Evolutionary conservation across 2,329 filamentous ascomycete species (phyloP).

Genomic region (Tolypocladium sp.): DNA sequence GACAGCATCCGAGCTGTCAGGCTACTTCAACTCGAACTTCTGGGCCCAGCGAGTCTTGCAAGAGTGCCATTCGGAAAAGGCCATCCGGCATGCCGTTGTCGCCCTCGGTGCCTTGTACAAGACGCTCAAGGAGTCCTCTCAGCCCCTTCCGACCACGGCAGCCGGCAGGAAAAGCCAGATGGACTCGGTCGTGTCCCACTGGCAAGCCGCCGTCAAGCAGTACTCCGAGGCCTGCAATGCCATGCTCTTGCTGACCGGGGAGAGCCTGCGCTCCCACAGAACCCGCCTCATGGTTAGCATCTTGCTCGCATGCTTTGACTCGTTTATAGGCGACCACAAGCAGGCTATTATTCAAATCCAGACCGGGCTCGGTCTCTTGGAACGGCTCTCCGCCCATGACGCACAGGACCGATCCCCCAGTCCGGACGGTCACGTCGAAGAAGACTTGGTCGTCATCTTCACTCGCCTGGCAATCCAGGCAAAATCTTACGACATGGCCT

Average conservation of each 20-base stretch:
- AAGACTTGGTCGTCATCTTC: constrained; percentile 54
- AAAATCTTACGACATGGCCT: constrained; percentile 60
- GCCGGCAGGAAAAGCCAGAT: constrained; percentile 12
- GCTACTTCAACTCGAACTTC: constrained; percentile 58
- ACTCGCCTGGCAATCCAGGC: constrained; percentile 55
- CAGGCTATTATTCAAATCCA: constrained; percentile 55
- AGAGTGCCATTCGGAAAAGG: constrained; percentile 51
- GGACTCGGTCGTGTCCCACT: constrained; percentile 37
- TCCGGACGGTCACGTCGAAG: constrained; percentile 39
- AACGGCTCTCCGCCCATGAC: constrained; percentile 30
- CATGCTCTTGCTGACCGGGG: constrained; percentile 33
- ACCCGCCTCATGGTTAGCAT: constrained; percentile 56
- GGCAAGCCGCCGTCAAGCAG: constrained; percentile 50
- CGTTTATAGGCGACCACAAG: constrained; percentile 54
- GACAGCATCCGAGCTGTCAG: constrained; percentile 54
- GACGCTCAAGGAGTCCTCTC: constrained; percentile 49
- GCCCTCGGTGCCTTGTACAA: constrained; percentile 60
- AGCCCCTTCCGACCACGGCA: constrained; percentile 29
- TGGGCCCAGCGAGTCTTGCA: constrained; percentile 56
- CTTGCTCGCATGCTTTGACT: constrained; percentile 59
- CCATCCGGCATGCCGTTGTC: constrained; percentile 56
- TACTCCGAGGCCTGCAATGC: constrained; percentile 48
- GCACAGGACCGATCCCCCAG: constrained; percentile 3
- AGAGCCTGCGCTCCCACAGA: constrained; percentile 36
- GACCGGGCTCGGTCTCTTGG: constrained; percentile 43